Conservation (phyloP, 129 eudicot genomes). For the Flaveria robusta region DNA sequence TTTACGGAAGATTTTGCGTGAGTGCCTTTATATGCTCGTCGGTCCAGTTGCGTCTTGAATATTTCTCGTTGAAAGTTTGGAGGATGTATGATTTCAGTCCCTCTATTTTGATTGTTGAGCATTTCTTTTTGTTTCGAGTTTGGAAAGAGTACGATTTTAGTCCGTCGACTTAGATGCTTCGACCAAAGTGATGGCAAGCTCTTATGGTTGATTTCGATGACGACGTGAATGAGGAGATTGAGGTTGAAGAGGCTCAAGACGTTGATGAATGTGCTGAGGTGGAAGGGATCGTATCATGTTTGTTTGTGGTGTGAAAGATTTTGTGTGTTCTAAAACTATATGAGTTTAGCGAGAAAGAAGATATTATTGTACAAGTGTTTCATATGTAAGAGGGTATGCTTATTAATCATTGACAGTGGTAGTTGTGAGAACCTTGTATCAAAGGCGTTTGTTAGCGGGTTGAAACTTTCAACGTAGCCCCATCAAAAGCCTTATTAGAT, state of each 20-base stretch:
- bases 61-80: constrained; percentile 1
- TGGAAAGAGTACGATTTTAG: not conserved
- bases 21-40: not conserved
- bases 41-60: not conserved
- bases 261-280: not conserved
- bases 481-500: not conserved
- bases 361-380: not conserved
- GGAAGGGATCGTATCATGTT: not conserved
- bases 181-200: too few relatives aligned
- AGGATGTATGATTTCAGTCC: constrained; percentile 9
- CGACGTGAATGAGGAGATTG: too few relatives aligned
- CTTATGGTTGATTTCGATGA: too few relatives aligned
- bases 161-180: too few relatives aligned
- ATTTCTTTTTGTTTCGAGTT: not conserved
- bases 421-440: not conserved
- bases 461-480: too few relatives aligned
- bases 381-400: not conserved
- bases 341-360: too few relatives aligned
- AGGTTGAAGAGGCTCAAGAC: too few relatives aligned
- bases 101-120: constrained; percentile 8
- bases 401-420: not conserved
- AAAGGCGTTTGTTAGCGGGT: not conserved
- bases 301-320: not conserved
- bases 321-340: not conserved
- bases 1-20: constrained; percentile 31